These are phyloP conservation scores for Chrysoporthe cubensis DNA, from an alignment of 2,329 filamentous ascomycete genomes.

Conservation along the genomic window DNA sequence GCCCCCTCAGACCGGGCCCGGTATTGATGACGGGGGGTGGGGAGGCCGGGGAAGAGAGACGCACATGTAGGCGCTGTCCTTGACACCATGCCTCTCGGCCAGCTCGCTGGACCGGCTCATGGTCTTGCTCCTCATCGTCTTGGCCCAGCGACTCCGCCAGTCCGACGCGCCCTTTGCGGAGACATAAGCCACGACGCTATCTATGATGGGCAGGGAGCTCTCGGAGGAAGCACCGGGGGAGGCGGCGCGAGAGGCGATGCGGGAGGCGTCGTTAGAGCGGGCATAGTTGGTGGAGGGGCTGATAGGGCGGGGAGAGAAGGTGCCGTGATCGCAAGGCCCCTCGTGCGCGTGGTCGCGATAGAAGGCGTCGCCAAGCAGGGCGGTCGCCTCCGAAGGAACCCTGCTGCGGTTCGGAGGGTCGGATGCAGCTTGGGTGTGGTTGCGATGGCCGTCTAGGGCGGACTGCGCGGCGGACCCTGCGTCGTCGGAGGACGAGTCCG, in stretches of 20 bases:
- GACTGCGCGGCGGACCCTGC: constrained; percentile 27
- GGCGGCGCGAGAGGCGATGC: constrained; percentile 40
- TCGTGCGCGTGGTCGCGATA: constrained; percentile 46
- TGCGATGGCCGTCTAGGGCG: constrained; percentile 1
- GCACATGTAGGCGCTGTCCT: constrained; percentile 74
- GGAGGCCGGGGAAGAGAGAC: constrained; percentile 32
- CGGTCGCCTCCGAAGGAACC: constrained; percentile 52
- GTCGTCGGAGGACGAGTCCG: constrained; percentile 28
- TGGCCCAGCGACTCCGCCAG: constrained; percentile 55
- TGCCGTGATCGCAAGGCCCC: constrained; percentile 70
- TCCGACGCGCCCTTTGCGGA: constrained; percentile 43
- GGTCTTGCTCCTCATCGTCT: constrained; percentile 63
- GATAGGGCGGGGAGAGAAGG: constrained; percentile 71
- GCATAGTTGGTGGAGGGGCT: constrained; percentile 47
- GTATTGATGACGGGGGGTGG: background rate
- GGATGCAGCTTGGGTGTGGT: constrained; percentile 3
- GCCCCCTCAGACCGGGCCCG: no score
- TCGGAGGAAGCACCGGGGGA: constrained; percentile 36
- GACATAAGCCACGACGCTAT: constrained; percentile 44
- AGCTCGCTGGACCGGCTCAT: constrained; percentile 75
- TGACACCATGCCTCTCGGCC: constrained; percentile 73
- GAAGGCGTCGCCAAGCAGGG: constrained; percentile 47
- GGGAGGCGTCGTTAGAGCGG: constrained; percentile 37
- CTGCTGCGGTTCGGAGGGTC: constrained; percentile 7
- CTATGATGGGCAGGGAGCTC: constrained; percentile 40